Base-by-base conservation (phyloP, 2,329 filamentous ascomycete genomes). In the Alternaria incomplexa region DNA sequence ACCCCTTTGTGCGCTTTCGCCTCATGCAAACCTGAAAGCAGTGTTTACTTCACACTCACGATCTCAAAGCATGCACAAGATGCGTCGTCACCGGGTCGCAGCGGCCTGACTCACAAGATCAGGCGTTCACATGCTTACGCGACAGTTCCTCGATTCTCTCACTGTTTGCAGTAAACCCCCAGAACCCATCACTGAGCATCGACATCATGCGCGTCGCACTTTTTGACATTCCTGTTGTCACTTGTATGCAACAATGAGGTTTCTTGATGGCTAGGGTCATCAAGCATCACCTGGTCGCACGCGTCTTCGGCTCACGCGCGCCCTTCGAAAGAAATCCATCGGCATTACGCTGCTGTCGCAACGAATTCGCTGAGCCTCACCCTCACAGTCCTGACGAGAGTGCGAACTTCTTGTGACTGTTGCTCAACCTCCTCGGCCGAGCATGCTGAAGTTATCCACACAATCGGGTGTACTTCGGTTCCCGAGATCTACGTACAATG, bases 161-260 rank as follows among this genome's bases (percentile, higher is more conserved):
- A 40, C 36, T 40, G 0, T 40, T 11, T 11, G 36, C 3, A 40
- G n/a, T 17, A 11, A 40, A 17, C 15, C 0, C 1, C n/a, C 1
- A 2, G 3, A 17, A 17, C 5, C 0, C 36, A 40, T 40, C 15
- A 4, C 15, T 40, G 36, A 40, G 3, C n/a, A 40, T 40, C 36
- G 4, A 10, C 12, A 46, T 13, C 13, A 15, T 46, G 44, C 20
- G 20, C 12, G 1, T 46, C 44, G 22, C 12, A 1, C 20, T 46
- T 9, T 23, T 10, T 46, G 4, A 2, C 22, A 0, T 23, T 5
- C 13, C 6, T n/a, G 51, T 28, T 3, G 51, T 22, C 51, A 25
- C 51, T 28, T 3, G 22, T 8, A 40, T 44, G 32, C 32, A 7
- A n/a, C 4, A 5, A 36, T 10, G 51, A 15, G 6, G 51, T 12